Evolutionary conservation across 2,329 filamentous ascomycete species (phyloP).

Genomic region (Amylocarpus encephaloides): DNA sequence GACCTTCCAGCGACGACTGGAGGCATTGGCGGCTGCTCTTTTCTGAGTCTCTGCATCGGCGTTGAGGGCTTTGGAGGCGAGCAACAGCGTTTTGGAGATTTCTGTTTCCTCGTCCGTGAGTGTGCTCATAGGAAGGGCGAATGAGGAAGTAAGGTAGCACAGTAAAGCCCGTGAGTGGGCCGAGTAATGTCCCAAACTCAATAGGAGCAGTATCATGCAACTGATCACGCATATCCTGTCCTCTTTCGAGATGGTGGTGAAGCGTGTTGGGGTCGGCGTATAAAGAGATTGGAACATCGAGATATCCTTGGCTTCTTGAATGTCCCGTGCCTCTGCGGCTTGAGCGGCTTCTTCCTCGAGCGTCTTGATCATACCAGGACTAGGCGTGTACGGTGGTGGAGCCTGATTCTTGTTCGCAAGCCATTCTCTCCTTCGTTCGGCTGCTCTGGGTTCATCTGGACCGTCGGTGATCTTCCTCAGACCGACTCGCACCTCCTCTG

Average conservation of each 20-base stretch:
- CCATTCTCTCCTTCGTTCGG: constrained; percentile 37
- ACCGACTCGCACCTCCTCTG: constrained; percentile 59
- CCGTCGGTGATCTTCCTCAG: constrained; percentile 61
- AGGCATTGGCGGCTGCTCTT: constrained; percentile 61
- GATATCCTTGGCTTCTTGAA: constrained; percentile 36
- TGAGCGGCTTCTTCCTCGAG: constrained; percentile 21
- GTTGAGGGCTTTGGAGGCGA: constrained; percentile 59
- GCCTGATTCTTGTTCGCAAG: constrained; percentile 20
- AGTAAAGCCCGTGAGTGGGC: constrained; percentile 66
- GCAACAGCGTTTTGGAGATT: constrained; percentile 68
- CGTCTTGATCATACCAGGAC: constrained; percentile 15
- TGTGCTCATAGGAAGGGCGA: constrained; percentile 55
- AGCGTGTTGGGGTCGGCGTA: constrained; percentile 46
- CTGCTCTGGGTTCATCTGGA: constrained; percentile 40
- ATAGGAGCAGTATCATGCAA: constrained; percentile 61
- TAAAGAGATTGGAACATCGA: constrained; percentile 45
- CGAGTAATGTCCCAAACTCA: constrained; percentile 68
- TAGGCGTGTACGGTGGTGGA: constrained; percentile 20
- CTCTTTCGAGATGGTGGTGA: constrained; percentile 48
- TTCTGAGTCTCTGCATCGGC: constrained; percentile 71
- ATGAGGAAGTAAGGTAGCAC: constrained; percentile 60
- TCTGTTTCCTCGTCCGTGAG: constrained; percentile 66
- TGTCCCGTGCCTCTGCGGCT: constrained; percentile 17
- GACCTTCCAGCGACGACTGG: constrained; percentile 76
- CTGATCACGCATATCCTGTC: constrained; percentile 61